Conservation (phyloP, 202 grass and related monocot species). For the Eragrostis tef region DNA sequence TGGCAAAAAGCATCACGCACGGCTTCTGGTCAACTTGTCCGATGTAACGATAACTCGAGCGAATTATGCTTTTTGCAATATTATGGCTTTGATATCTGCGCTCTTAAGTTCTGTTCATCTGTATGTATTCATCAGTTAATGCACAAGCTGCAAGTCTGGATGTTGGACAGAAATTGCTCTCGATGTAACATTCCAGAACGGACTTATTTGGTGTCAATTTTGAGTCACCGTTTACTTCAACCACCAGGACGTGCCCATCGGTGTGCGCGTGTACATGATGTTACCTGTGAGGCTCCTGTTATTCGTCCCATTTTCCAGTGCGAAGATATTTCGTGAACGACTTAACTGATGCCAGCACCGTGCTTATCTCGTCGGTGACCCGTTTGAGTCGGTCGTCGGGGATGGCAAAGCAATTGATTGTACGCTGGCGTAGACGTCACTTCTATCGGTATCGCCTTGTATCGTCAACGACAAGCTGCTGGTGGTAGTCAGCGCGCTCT, state of each 20-base stretch:
- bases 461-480: slow-evolving; percentile 37
- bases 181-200: not conserved
- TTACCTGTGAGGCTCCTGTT: not conserved
- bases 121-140: slow-evolving; percentile 8
- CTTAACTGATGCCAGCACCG: not conserved
- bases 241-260: not conserved
- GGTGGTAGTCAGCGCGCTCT: slow-evolving; percentile 9
- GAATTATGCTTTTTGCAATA: not conserved
- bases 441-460: not conserved
- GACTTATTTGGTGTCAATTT: not conserved
- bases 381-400: not conserved
- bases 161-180: not conserved
- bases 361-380: not conserved
- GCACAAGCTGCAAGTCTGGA: not conserved
- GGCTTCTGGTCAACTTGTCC: not conserved
- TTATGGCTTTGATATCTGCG: not conserved
- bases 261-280: not conserved
- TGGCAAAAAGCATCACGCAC: not conserved
- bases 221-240: not conserved
- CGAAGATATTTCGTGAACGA: not conserved
- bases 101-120: not conserved
- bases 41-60: not conserved
- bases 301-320: not conserved
- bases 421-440: not conserved
- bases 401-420: not conserved